Conservation (phyloP, 1,139 yeast species). For the Spencermartinsiella ligniputridi region DNA sequence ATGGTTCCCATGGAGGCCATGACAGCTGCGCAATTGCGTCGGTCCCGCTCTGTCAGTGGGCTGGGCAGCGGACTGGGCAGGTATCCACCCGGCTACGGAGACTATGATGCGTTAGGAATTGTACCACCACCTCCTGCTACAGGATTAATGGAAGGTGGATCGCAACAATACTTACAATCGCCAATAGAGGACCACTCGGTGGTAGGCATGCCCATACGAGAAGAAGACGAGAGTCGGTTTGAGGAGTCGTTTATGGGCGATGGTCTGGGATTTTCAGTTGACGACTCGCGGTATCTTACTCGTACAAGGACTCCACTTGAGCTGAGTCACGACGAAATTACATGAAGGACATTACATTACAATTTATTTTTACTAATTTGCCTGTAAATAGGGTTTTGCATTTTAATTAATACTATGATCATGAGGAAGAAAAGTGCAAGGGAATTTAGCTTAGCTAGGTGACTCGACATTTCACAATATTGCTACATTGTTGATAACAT, state of each 20-base stretch:
- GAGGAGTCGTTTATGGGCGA: not conserved
- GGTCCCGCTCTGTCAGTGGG: not conserved
- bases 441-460: no score
- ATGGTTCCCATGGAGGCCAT: not conserved
- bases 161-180: not conserved
- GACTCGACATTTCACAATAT: no score
- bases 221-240: conserved; percentile 1
- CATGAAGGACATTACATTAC: not conserved
- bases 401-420: not conserved
- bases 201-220: not conserved
- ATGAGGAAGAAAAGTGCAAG: no score
- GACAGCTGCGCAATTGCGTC: not conserved
- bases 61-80: not conserved
- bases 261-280: not conserved
- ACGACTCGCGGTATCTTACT: not conserved
- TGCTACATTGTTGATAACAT: no score
- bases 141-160: not conserved
- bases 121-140: not conserved
- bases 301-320: not conserved
- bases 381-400: conserved; percentile 1
- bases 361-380: not conserved
- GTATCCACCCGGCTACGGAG: not conserved
- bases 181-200: not conserved
- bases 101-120: not conserved
- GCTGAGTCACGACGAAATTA: not conserved